Conservation (phyloP, 805 yeast genomes). For the Komagataella ulmi region DNA sequence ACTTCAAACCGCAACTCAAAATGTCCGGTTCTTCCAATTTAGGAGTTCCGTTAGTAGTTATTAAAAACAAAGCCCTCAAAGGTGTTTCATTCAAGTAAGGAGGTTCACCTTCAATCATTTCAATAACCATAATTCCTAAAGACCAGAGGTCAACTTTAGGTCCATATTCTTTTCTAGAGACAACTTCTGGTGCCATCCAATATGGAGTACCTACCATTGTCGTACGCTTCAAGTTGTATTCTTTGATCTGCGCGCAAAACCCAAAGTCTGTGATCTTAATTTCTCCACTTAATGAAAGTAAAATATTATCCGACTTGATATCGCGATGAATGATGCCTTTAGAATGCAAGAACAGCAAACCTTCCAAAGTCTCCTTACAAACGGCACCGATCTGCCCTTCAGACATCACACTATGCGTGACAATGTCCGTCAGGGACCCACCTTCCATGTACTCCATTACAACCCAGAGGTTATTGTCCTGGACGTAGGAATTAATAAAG, state of each 20-base stretch:
- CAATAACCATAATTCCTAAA: constrained; percentile 93
- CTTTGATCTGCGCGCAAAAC: constrained; percentile 89
- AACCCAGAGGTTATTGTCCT: constrained; percentile 89
- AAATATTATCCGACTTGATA: constrained; percentile 90
- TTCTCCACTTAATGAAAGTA: constrained; percentile 68
- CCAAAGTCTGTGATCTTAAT: constrained; percentile 93
- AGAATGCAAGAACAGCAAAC: constrained; percentile 81
- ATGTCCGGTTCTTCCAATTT: constrained; percentile 75
- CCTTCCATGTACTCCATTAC: constrained; percentile 99
- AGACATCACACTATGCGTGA: constrained; percentile 70
- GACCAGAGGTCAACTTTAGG: constrained; percentile 98
- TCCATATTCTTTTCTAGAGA: constrained; percentile 87
- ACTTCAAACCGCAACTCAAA: constrained; percentile 48
- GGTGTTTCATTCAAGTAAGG: constrained; percentile 97
- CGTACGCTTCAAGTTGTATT: constrained; percentile 73
- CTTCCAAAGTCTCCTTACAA: constrained; percentile 81
- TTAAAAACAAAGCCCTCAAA: constrained; percentile 79
- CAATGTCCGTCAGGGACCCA: constrained; percentile 91
- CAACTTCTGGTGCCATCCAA: constrained; percentile 99
- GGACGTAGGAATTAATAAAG: constrained; percentile 79
- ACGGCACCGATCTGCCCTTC: constrained; percentile 90
- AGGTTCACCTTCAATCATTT: constrained; percentile 98
- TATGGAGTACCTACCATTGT: constrained; percentile 99
- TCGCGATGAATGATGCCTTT: constrained; percentile 94
- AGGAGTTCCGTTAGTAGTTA: constrained; percentile 96